Evolutionary conservation across 2,329 filamentous ascomycete species (phyloP).

Genomic region (Aspergillus neotritici): DNA sequence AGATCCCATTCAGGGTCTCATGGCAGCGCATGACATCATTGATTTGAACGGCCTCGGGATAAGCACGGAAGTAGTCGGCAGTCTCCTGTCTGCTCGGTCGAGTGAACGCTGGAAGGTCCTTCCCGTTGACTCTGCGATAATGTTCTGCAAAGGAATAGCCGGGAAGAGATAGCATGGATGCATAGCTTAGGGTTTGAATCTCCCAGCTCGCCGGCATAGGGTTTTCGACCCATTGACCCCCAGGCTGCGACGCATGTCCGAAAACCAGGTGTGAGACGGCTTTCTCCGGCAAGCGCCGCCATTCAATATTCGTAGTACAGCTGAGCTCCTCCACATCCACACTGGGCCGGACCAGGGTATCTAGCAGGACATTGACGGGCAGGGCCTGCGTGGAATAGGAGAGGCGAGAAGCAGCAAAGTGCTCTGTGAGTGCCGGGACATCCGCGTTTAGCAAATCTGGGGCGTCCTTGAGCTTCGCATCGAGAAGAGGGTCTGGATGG

Average conservation of each 20-base stretch:
- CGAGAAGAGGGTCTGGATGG: constrained; percentile 54
- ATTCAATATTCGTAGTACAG: constrained; percentile 48
- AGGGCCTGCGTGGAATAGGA: constrained; percentile 58
- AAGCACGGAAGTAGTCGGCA: constrained; percentile 51
- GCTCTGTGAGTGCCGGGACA: constrained; percentile 48
- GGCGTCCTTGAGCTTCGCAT: constrained; percentile 48
- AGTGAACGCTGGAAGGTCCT: constrained; percentile 46
- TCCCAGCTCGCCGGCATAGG: constrained; percentile 49
- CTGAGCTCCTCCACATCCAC: constrained; percentile 53
- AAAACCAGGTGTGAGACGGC: constrained; percentile 51
- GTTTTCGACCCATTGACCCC: constrained; percentile 57
- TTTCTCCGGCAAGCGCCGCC: constrained; percentile 48
- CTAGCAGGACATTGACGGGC: constrained; percentile 55
- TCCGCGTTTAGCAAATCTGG: constrained; percentile 46
- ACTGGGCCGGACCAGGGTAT: constrained; percentile 54
- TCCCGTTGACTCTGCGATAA: constrained; percentile 38
- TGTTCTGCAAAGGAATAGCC: constrained; percentile 55
- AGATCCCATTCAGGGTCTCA: constrained; percentile 40
- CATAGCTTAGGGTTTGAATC: constrained; percentile 57
- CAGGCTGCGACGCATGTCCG: constrained; percentile 47
- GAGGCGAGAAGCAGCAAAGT: constrained; percentile 53
- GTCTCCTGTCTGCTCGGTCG: constrained; percentile 52
- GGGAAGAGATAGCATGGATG: constrained; percentile 56
- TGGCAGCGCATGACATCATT: constrained; percentile 42
- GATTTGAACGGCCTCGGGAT: constrained; percentile 51